Evolutionary conservation across 225 moss, liverwort and hornwort species (phyloP).

Genomic region (Climacium dendroides): DNA sequence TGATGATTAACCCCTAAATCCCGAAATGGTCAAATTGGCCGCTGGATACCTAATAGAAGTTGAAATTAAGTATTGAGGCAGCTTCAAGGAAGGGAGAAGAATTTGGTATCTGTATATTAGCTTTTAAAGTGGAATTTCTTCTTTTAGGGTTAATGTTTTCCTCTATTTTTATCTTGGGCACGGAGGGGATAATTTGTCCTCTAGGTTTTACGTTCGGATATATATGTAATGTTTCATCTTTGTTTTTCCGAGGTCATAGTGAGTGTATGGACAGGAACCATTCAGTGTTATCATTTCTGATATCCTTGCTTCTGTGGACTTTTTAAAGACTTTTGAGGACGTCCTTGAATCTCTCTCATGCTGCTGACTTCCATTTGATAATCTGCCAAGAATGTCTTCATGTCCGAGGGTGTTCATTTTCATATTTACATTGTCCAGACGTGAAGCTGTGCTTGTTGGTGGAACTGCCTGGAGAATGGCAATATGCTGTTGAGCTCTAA

Average conservation of each 20-base stretch:
- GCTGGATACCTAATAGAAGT: not conserved
- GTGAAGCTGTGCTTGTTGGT: constrained; percentile 44
- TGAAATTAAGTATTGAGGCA: not conserved
- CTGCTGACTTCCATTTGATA: not conserved
- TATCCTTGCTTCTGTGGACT: not conserved
- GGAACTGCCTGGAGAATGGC: constrained; percentile 41
- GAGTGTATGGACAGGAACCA: not conserved
- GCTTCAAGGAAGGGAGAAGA: not conserved
- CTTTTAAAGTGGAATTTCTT: not conserved
- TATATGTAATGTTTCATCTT: not conserved
- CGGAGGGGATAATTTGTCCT: not conserved
- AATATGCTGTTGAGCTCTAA: constrained; percentile 41
- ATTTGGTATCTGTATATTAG: not conserved
- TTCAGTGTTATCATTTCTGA: not conserved
- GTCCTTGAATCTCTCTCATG: not conserved
- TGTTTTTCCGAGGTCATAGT: not conserved
- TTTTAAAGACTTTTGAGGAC: not conserved
- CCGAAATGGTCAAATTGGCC: not conserved
- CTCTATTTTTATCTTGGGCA: not conserved
- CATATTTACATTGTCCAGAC: constrained; percentile 36
- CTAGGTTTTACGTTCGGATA: not conserved
- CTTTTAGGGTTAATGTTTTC: not conserved
- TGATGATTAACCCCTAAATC: not conserved
- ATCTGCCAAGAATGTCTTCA: constrained; percentile 1
- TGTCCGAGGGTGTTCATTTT: constrained; percentile 26